Conservation (phyloP, 208 protist species). For the Trypanosoma cruzi region DNA sequence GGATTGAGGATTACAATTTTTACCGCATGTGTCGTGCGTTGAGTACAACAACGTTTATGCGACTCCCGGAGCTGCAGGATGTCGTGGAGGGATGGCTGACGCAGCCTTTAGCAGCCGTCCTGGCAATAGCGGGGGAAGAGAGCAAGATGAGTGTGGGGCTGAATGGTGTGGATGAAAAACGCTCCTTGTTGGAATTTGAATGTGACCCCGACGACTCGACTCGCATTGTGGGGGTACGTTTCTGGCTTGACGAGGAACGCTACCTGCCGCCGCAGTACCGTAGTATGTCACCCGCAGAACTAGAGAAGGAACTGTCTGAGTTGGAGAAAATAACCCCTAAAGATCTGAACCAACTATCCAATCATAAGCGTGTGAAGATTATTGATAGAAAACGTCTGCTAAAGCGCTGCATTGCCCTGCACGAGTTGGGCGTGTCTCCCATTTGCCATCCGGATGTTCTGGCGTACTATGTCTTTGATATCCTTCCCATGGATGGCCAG, state of each 20-base stretch:
- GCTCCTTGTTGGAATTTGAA: constrained; percentile 28
- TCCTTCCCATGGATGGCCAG: constrained; percentile 30
- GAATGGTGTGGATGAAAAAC: background rate
- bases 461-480: constrained; percentile 45
- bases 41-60: constrained; percentile 22
- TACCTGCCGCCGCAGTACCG: constrained; percentile 27
- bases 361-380: constrained; percentile 22
- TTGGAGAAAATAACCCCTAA: background rate
- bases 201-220: constrained; percentile 15
- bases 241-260: constrained; percentile 33
- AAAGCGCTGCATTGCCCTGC: constrained; percentile 29
- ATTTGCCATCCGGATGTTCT: constrained; percentile 38
- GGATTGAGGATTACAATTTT: constrained; percentile 30
- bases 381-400: constrained; percentile 22
- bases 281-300: constrained; percentile 10
- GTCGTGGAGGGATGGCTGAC: constrained; percentile 25
- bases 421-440: constrained; percentile 25
- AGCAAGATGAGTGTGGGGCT: background rate
- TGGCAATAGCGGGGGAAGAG: constrained; percentile 27
- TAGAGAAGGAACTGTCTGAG: constrained; percentile 20
- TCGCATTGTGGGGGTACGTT: constrained; percentile 34
- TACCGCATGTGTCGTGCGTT: constrained; percentile 31
- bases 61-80: constrained; percentile 19
- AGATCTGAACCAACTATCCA: constrained; percentile 12
- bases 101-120: constrained; percentile 22